Evolutionary conservation across 805 yeast species (phyloP).

Genomic region (Cyberlindnera galapagoensis): DNA sequence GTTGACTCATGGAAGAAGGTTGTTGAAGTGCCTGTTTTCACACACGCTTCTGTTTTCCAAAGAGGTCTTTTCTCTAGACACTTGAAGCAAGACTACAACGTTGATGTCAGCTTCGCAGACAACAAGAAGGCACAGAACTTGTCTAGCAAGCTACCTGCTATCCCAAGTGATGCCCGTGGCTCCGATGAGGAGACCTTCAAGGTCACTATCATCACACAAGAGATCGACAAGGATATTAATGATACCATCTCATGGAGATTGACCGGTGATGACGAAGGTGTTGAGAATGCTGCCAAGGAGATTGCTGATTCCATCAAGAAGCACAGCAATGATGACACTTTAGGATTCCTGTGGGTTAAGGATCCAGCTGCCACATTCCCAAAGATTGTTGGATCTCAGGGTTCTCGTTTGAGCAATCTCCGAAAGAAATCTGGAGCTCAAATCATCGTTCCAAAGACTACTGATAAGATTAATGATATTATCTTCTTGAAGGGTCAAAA

Average conservation of each 20-base stretch:
- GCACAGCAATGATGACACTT: slow-evolving; percentile 38
- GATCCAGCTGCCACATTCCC: slow-evolving; percentile 43
- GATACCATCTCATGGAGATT: slow-evolving; percentile 61
- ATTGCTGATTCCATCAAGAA: slow-evolving; percentile 44
- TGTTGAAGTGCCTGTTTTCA: slow-evolving; percentile 49
- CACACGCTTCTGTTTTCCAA: slow-evolving; percentile 58
- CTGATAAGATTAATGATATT: slow-evolving; percentile 45
- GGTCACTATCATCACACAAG: slow-evolving; percentile 39
- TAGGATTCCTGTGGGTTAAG: slow-evolving; percentile 59
- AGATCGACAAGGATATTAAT: slow-evolving; percentile 19
- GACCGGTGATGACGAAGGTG: slow-evolving; percentile 43
- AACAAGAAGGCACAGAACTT: slow-evolving; percentile 44
- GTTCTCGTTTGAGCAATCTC: slow-evolving; percentile 55
- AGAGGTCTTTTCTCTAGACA: slow-evolving; percentile 56
- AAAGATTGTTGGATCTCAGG: slow-evolving; percentile 71
- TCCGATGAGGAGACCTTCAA: slow-evolving; percentile 32
- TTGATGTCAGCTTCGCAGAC: slow-evolving; percentile 56
- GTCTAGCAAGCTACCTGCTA: slow-evolving; percentile 37
- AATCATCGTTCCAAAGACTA: slow-evolving; percentile 56
- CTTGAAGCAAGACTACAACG: slow-evolving; percentile 44
- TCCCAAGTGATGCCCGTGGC: slow-evolving; percentile 42
- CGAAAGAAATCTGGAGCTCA: slow-evolving; percentile 53
- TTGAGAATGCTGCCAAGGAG: slow-evolving; percentile 44
- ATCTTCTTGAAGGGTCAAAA: slow-evolving; percentile 56
- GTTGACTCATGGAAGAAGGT: slow-evolving; percentile 48